These are phyloP conservation scores for Alternaria sp. DNA, from an alignment of 2,329 filamentous ascomycete species.

Conservation along the genomic window DNA sequence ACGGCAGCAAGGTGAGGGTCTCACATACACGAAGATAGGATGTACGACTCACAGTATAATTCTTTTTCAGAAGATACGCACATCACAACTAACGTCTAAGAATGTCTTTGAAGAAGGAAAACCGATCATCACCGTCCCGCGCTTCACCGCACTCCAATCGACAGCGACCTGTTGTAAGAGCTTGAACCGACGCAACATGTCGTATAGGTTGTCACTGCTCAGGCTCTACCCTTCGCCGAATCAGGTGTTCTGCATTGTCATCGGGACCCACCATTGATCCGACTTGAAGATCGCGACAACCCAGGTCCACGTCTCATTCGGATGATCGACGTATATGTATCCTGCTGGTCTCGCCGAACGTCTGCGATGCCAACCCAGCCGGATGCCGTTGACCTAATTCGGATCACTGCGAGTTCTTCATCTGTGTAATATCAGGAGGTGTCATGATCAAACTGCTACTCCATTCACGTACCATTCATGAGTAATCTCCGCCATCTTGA, in stretches of 20 bases:
- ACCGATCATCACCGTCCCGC: neutral
- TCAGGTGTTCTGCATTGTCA: neutral
- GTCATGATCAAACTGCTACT: no score
- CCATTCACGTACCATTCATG: neutral
- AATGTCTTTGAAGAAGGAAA: no score
- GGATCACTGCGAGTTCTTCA: neutral
- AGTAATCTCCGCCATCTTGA: neutral
- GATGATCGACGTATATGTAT: neutral
- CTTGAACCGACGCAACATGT: fast-evolving
- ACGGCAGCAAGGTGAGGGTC: neutral
- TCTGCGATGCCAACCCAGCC: neutral
- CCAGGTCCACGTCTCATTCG: neutral
- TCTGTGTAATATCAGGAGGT: no score
- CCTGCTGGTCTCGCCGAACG: neutral
- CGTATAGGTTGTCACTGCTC: fast-evolving
- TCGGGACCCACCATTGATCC: no score
- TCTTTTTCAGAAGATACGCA: no score
- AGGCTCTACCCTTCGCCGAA: fast-evolving
- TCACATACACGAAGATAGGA: neutral
- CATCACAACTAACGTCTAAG: neutral
- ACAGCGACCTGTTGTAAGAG: neutral
- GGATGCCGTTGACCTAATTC: neutral
- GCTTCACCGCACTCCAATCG: neutral
- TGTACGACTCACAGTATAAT: no score
- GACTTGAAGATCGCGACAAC: neutral